phyloP scores from a whole-genome alignment of 83 land plant species.

The Diphasiastrum complanatum region DNA sequence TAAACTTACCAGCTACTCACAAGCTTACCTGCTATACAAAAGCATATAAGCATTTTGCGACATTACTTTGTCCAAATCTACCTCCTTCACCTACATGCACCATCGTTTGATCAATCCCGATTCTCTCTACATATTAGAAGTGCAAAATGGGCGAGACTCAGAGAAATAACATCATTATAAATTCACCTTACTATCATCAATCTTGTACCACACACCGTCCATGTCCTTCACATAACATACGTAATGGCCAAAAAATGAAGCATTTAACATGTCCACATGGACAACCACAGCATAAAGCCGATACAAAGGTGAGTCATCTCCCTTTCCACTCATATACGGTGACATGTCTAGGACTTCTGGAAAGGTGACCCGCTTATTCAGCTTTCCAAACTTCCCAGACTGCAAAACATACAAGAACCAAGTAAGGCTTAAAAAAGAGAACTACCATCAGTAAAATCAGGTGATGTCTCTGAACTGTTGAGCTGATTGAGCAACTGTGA shows the following conservation, averaged over 20 bases:
- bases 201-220: slow-evolving; percentile 61
- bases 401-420: slow-evolving; percentile 23
- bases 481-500: not conserved
- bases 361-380: slow-evolving; percentile 64
- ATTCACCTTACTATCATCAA: slow-evolving; percentile 63
- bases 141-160: not conserved
- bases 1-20: no score
- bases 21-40: slow-evolving; percentile 45
- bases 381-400: slow-evolving; percentile 76
- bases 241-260: slow-evolving; percentile 78
- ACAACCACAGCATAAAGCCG: slow-evolving; percentile 76
- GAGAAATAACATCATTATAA: not conserved
- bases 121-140: not conserved
- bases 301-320: slow-evolving; percentile 56
- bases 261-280: slow-evolving; percentile 70
- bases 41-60: slow-evolving; percentile 35
- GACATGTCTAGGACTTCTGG: slow-evolving; percentile 62
- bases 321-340: slow-evolving; percentile 58
- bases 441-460: not conserved
- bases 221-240: slow-evolving; percentile 63
- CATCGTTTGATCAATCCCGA: not conserved
- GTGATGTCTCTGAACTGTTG: not conserved
- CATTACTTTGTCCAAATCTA: slow-evolving; percentile 20
- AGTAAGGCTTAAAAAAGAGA: not conserved
- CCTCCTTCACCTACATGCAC: slow-evolving; percentile 26